Base-by-base conservation (phyloP, 2,329 filamentous ascomycete genomes). In the Botrytis byssoidea region DNA sequence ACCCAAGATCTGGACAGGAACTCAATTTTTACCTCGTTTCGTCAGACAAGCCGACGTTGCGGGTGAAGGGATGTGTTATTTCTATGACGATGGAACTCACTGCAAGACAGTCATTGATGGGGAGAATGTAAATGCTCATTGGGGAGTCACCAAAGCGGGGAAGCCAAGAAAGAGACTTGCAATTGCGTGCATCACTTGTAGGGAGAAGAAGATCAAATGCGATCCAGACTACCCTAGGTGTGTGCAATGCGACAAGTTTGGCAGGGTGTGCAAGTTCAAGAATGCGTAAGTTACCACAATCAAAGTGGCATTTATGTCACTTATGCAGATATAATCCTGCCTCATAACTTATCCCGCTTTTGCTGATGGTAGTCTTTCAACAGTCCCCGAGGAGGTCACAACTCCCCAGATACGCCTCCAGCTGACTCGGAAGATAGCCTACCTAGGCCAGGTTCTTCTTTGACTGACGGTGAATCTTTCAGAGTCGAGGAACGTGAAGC, bases 161-260 rank as follows among this genome's bases (percentile, higher is more conserved):
- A 97, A 97, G 84, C 94, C 95, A 66, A 89, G 95, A 77, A 98
- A 98, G 84, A 88, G 95, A 73, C 86, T 97, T 73, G 94, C 95
- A 37, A 94, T 97, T 81, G 94, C 94, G n/a, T 98, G 95, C 81
- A 87, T 97, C 74, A 96, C 94, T 20, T 98, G 95, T 82, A 89
- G 95, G 69, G 94, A 97, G 84, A 98, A 97, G 89, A 98, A 97
- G 86, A 97, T 98, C 84, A 97, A 97, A 83, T 98, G 95, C 80
- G 94, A 97, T 77, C 95, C 94, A 1, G 94, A 95, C 78, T 92
- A 90, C 77, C 93, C 93, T 57, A 94, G 93, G 78, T 98, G 95
- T 79, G 89, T 95, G 71, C 94, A 97, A 83, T 98, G 95, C 82
- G 92, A 96, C 81, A 97, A 97, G 84, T 95, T 95, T 80, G 93